Evolutionary conservation across 139 green algal species (phyloP), one percentile per base, ranked within the genome.

Genomic region (Nannochloris sp.): DNA sequence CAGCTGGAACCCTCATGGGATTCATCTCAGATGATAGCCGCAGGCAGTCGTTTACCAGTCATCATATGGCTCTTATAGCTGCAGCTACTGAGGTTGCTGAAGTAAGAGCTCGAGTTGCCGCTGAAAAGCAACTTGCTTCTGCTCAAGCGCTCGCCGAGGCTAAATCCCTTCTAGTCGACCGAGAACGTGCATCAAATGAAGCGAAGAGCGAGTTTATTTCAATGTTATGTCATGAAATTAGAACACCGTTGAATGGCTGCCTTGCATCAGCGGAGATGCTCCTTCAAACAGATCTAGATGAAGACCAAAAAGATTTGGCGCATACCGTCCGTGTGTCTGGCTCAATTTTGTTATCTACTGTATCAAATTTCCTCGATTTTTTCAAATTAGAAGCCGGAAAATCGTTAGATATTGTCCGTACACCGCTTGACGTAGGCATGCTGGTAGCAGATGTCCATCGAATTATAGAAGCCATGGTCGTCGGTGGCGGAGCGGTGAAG

Each of bases 301-400:
- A 79, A 24, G 87, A 93, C 61, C 84, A 92, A 78, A 74, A 80
- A 1, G 86, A 95, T 71, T 79, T 92, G 63, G 85, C 86, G 30
- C 81, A 83, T 54, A 93, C 86, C 24, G 91, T 95, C 55, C 76
- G 86, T 14, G 81, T 95, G 14, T 76, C 47, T 8, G 87, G 87
- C 33, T 77, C 65, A 60, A 95, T 95, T 60, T 80, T 95, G 67
- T 72, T 95, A 36, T 88, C 79, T 33, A 93, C 84, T 0, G 77
- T 93, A 27, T 89, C 78, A 65, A 92, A 91, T 78, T 95, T 93
- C 63, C 72, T 95, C 31, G 86, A 95, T 78, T 95, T 89, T 38
- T 95, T 95, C 78, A 95, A 95, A 74, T 68, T 91, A 54, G 81
- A 88, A 63, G 84, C 78, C 44, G 84, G 84, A 70, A 88, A 91